Base-by-base conservation (phyloP, 2,329 filamentous ascomycete genomes). In the Rosellinia necatrix region DNA sequence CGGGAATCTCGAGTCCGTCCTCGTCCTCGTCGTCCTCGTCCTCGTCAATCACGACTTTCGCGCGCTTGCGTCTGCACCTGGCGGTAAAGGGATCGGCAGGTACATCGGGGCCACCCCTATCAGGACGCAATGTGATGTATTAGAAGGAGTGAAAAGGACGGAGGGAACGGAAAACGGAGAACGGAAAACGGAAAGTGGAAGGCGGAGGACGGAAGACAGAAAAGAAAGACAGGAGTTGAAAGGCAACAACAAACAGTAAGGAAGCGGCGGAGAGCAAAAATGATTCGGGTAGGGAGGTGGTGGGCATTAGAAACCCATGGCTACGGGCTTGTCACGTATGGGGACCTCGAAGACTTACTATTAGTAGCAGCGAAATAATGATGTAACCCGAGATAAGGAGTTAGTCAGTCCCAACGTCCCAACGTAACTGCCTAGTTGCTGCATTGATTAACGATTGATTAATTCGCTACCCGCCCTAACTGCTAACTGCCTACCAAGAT, bases 31-130 rank as follows among this genome's bases (percentile, higher is more conserved):
- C 30, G 30, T 32, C 30, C 35, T 27, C n/a, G 49, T 48, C 48
- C 46, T 48, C 54, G 54, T 59, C 51, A 43, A 53, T 62, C 52
- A 62, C 58, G 63, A 48, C 53, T 50, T 57, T 53, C 56, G 59
- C 49, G 59, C 43, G 35, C 27, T 46, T 32, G 55, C 42, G 46
- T 60, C 40, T 35, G 58, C 52, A 62, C 34, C 58, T 27, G 49
- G 43, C 50, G 49, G 58, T 50, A 44, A 54, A 27, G 27, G 37
- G 54, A 34, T 44, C 43, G 53, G 50, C 27, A 46, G 46, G 48
- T 38, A 58, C 62, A 64, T 64, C 19, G 49, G n/a, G 60, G 50
- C 51, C 52, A 46, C 49, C 30, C 56, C n/a, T n/a, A n/a, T n/a
- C n/a, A n/a, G n/a, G n/a, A n/a, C n/a, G n/a, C n/a, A n/a, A n/a